Evolutionary conservation across 2,329 filamentous ascomycete genomes (phyloP).

Genomic region (Diaporthe citri): DNA sequence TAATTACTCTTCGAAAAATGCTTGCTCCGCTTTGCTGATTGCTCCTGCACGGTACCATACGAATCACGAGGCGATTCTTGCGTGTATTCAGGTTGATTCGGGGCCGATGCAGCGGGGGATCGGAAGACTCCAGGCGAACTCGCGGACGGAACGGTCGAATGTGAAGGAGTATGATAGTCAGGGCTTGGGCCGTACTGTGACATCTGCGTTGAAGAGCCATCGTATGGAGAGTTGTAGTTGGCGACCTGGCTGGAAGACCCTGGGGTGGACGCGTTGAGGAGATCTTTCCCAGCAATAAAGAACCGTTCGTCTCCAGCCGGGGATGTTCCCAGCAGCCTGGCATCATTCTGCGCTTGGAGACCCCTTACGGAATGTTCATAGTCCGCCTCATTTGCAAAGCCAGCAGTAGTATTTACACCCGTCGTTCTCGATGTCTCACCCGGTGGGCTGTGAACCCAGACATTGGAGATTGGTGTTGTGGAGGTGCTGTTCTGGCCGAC

Average conservation of each 20-base stretch:
- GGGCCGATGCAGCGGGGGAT: background rate
- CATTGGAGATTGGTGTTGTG: background rate
- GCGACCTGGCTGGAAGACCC: background rate
- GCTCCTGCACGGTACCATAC: background rate
- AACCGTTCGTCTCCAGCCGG: background rate
- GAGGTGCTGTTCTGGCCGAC: conserved; percentile 3
- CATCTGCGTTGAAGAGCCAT: conserved; percentile 13
- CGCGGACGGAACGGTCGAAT: background rate
- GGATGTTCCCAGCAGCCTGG: background rate
- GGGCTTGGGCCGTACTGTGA: conserved; percentile 2
- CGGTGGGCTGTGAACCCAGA: background rate
- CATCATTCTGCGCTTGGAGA: background rate
- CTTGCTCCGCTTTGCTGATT: background rate
- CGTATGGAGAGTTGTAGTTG: conserved; percentile 13
- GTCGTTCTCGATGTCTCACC: background rate
- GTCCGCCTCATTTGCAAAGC: background rate
- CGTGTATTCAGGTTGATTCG: background rate
- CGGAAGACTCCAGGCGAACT: background rate
- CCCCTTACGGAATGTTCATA: background rate
- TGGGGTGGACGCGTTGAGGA: background rate
- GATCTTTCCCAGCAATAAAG: conserved; percentile 18
- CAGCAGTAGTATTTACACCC: background rate
- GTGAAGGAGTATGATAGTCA: conserved; percentile 5
- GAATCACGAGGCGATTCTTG: background rate
- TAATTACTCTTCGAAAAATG: background rate